These are phyloP conservation scores for Rhodotorula sp. DNA, from an alignment of 1,284 basidiomycete genomes.

Conservation along the genomic window DNA sequence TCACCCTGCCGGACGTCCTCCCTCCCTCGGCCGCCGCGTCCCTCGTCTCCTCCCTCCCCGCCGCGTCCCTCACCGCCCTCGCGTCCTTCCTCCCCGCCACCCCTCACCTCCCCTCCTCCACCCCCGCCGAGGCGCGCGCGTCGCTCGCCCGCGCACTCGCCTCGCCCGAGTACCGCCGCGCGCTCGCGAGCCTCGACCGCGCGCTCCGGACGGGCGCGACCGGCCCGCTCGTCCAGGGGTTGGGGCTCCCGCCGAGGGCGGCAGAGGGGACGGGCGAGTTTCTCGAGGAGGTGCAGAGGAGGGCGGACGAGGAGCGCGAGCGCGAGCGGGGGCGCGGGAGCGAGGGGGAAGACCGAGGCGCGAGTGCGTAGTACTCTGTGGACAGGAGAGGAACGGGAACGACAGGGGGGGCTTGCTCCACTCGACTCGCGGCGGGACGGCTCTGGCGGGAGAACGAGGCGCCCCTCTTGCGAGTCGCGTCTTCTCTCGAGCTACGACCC, in stretches of 20 bases:
- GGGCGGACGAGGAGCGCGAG: conserved; percentile 31
- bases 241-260: conserved; percentile 39
- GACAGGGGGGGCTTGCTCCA: too few species aligned
- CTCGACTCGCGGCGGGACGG: too few species aligned
- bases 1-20: conserved; percentile 43
- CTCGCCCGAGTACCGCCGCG: conserved; percentile 39
- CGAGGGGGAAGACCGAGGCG: conserved; percentile 9
- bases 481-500: neutral
- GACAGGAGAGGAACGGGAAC: too few species aligned
- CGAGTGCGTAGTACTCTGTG: neutral
- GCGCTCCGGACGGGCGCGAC: conserved; percentile 45
- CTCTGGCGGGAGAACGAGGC: neutral
- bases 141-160: conserved; percentile 34
- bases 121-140: conserved; percentile 18
- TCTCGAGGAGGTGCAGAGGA: conserved; percentile 38
- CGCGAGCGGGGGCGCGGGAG: conserved; percentile 22
- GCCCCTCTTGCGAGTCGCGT: neutral
- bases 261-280: conserved; percentile 43
- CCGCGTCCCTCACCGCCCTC: conserved; percentile 32
- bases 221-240: conserved; percentile 39
- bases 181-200: conserved; percentile 37
- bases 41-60: conserved; percentile 36
- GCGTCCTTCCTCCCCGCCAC: conserved; percentile 39
- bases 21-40: conserved; percentile 31
- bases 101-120: conserved; percentile 30